Conservation (phyloP, 2,329 filamentous ascomycete genomes). For the Ophiostoma populinum region DNA sequence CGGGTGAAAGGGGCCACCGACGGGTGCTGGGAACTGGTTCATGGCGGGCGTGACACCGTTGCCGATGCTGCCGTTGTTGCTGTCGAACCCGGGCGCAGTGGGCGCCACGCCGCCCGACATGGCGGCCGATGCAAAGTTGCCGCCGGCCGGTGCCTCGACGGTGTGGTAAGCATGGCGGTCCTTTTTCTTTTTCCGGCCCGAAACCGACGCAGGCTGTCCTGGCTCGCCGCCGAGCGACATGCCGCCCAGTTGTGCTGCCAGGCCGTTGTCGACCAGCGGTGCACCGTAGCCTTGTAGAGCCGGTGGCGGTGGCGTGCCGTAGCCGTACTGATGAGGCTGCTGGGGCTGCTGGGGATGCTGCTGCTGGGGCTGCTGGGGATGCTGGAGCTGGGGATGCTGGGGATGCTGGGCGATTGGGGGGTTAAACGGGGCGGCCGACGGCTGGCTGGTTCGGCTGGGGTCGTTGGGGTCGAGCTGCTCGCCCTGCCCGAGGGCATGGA, state of each 20-base stretch:
- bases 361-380: constrained; percentile 12
- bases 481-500: constrained; percentile 32
- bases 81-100: constrained; percentile 25
- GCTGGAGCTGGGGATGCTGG: constrained; percentile 27
- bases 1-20: constrained; percentile 33
- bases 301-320: constrained; percentile 6
- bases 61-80: constrained; percentile 16
- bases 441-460: constrained; percentile 28
- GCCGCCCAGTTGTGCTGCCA: constrained; percentile 61
- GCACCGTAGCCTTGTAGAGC: constrained; percentile 19
- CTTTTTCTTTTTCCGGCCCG: constrained; percentile 67
- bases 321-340: not conserved
- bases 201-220: constrained; percentile 19
- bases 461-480: constrained; percentile 34
- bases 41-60: constrained; percentile 24
- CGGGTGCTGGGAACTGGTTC: constrained; percentile 46
- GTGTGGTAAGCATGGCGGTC: constrained; percentile 85
- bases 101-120: no score
- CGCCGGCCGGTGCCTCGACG: constrained; percentile 53
- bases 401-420: constrained; percentile 34
- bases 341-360: constrained; percentile 20
- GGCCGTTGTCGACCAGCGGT: constrained; percentile 25
- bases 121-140: constrained; percentile 42
- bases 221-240: constrained; percentile 47
- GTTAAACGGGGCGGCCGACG: constrained; percentile 27